Evolutionary conservation across 441 rosid genomes (phyloP), one percentile per base, ranked within the genome.

Genomic region (Breynia disticha): DNA sequence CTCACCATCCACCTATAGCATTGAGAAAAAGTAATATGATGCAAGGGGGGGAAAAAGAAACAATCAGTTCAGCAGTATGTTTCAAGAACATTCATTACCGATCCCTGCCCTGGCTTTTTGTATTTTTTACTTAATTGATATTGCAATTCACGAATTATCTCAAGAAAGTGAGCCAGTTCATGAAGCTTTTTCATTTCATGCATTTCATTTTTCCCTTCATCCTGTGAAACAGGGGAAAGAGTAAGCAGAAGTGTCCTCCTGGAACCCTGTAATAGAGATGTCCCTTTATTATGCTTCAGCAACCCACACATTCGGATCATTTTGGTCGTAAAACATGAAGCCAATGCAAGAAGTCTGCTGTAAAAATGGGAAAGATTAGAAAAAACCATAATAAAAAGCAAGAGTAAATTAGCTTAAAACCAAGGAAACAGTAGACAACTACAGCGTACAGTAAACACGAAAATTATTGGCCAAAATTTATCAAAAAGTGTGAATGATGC

Each of bases 101-200:
- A 47, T 75, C 77, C 80, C 59, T 79, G 84, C 75, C 87, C 77
- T 20, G 84, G 82, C 79, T 81, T 83, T 75, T 79, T 87, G 56
- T 78, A 75, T 73, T 77, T 90, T 56, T 72, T 72, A 67, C 75
- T 62, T 60, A 85, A 80, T 61, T 75, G 91, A 68, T 71, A 63
- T 65, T 94, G 96, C 71, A 90, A 70, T 62, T 79, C 82, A 20
- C 99, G 84, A 48, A 84, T 80, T 64, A 81, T 72, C 82, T 94
- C 99, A 76, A 90, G 67, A 72, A 83, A 79, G 67, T 70, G 84
- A 62, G 96, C 86, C 90, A 90, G 83, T 62, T 85, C 94, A 67
- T 62, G 59, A 70, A 94, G 81, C 73, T 78, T 79, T 70, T 68
- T 74, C 47, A 78, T 73, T 71, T 56, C 72, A 64, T 62, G 76